Percentiles rank a stretch among this genome's conserved stretches.
Conservation (phyloP, 768 basidiomycete genomes). For the Tulasnella sp. region DNA sequence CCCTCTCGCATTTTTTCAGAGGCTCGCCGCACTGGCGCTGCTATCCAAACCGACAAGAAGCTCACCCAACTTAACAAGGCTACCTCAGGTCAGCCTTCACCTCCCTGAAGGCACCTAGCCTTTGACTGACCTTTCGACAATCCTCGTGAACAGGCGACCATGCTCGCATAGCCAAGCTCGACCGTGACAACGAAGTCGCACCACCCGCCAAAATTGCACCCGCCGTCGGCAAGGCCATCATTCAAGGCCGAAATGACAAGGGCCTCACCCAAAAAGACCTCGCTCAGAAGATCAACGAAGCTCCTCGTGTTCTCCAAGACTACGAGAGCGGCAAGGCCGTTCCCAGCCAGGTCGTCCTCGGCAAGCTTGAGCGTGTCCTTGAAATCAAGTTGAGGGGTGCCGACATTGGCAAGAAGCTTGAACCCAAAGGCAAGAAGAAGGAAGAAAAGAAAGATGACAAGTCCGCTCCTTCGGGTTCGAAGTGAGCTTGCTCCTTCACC, state of each 20-base stretch:
- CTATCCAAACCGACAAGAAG: conserved; percentile 83
- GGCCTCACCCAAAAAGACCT: conserved; percentile 87
- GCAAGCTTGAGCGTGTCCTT: conserved; percentile 81
- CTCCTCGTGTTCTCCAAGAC: conserved; percentile 80
- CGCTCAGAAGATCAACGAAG: conserved; percentile 90
- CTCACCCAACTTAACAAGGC: conserved; percentile 63
- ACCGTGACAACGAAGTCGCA: conserved; percentile 92
- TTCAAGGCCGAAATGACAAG: conserved; percentile 70
- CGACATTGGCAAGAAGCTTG: conserved; percentile 85
- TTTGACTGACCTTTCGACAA: conserved; percentile 53
- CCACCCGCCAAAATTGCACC: conserved; percentile 78
- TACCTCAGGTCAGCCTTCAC: conserved; percentile 14
- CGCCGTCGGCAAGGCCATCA: conserved; percentile 77
- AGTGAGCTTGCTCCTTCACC: conserved; percentile 23
- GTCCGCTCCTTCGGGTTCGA: conserved; percentile 21
- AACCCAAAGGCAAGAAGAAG: conserved; percentile 45
- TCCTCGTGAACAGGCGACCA: conserved; percentile 54
- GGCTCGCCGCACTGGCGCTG: conserved; percentile 73
- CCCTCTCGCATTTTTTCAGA: background rate
- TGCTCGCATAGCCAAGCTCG: conserved; percentile 88
- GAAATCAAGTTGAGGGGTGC: conserved; percentile 84
- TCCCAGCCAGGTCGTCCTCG: conserved; percentile 79
- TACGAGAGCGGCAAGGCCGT: conserved; percentile 86
- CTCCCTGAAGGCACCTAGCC: background rate
- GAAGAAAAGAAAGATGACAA: conserved; percentile 16